A percentile compares a stretch with the other conserved stretches of the same genome.
Evolutionary conservation across 2,329 filamentous ascomycete genomes (phyloP).

Genomic region (Arthrobotrys entomopaga): DNA sequence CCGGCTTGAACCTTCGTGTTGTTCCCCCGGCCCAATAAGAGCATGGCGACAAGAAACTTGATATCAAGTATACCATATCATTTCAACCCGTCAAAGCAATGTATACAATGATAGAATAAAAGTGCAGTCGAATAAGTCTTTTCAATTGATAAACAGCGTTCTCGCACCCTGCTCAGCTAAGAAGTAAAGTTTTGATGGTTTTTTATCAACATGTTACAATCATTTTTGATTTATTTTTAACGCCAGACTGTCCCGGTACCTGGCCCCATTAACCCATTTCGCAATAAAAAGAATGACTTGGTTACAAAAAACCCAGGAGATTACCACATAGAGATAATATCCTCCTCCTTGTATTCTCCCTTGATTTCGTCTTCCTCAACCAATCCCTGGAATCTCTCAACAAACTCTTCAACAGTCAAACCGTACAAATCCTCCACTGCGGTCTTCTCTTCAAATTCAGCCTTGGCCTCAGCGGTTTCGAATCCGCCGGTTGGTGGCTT

Average conservation of each 20-base stretch:
- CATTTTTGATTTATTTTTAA: not conserved
- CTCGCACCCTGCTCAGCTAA: not conserved
- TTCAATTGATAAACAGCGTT: too few species aligned
- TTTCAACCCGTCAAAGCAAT: too few species aligned
- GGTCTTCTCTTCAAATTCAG: not conserved
- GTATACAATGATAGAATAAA: too few species aligned
- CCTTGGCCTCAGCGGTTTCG: slow-evolving; percentile 3
- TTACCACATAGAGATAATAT: slow-evolving; percentile 36
- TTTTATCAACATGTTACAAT: too few species aligned
- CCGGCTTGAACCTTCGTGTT: too few species aligned
- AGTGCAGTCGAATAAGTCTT: too few species aligned
- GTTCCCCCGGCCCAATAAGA: too few species aligned
- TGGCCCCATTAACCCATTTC: not conserved
- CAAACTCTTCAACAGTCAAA: slow-evolving; percentile 40
- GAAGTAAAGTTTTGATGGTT: too few species aligned
- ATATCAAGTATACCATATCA: too few species aligned
- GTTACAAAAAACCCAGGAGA: not conserved
- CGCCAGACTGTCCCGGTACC: not conserved
- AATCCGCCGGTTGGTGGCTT: slow-evolving; percentile 57
- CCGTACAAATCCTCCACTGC: slow-evolving; percentile 26
- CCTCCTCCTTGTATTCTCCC: slow-evolving; percentile 36
- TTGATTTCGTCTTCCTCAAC: slow-evolving; percentile 20
- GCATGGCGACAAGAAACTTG: too few species aligned
- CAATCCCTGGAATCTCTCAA: slow-evolving; percentile 41
- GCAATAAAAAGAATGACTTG: not conserved